Conservation (phyloP, 345 rosid genomes). For the Populus alba region DNA sequence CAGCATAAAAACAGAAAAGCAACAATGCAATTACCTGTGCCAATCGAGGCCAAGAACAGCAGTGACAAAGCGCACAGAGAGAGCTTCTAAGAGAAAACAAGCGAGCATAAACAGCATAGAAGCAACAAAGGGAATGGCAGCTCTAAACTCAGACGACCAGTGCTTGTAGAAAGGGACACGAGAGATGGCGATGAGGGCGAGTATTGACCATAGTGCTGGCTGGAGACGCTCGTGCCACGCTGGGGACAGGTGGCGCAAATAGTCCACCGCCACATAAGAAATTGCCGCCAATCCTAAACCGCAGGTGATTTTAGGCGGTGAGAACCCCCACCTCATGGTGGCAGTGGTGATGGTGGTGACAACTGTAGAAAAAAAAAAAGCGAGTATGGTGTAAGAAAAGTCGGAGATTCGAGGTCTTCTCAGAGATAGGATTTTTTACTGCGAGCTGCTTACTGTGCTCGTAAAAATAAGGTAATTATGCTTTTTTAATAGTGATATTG, state of each 20-base stretch:
- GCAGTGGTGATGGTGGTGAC: neutral
- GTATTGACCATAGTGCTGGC: conserved; percentile 76
- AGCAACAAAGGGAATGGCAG: conserved; percentile 67
- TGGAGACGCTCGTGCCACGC: conserved; percentile 78
- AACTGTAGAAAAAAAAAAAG: neutral
- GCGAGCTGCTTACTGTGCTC: neutral
- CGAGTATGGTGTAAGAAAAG: neutral
- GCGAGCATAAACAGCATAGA: conserved; percentile 75
- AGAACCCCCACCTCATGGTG: conserved; percentile 6
- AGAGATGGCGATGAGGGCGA: conserved; percentile 55
- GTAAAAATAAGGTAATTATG: neutral
- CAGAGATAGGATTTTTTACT: neutral
- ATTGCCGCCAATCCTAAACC: conserved; percentile 84
- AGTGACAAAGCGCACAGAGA: conserved; percentile 78
- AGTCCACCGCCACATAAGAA: conserved; percentile 75
- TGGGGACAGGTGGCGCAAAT: conserved; percentile 74
- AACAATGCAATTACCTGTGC: conserved; percentile 54
- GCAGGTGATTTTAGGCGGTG: conserved; percentile 23
- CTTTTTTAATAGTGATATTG: too few relatives aligned
- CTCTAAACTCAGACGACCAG: conserved; percentile 78
- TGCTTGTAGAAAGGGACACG: conserved; percentile 78
- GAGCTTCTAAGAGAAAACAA: conserved; percentile 75
- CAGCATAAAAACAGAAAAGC: neutral
- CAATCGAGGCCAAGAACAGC: conserved; percentile 92
- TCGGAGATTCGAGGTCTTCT: neutral